Evolutionary conservation across 805 yeast species (phyloP), one percentile per base, ranked within the genome.

Genomic region (Metschnikowia colocasiae): DNA sequence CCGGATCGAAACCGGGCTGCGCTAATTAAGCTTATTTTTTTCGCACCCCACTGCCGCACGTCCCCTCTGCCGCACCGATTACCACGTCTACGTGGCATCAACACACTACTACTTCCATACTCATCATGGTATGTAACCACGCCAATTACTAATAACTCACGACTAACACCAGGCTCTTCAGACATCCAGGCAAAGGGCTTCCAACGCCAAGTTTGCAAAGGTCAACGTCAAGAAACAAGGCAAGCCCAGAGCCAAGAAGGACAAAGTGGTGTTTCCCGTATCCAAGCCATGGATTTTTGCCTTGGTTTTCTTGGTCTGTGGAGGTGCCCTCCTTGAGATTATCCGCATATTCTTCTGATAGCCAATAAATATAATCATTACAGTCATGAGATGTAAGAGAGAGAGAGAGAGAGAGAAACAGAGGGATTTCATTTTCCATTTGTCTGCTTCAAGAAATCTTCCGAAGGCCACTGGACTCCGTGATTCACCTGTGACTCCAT

Each of bases 1-100:
- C 80, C 74, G 90, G 95, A 86, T 86, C 94, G 94, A 86, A 85
- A 86, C 94, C 87, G 73, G 27, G 27, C 27, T 25, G 27, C 27
- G 27, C 27, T 25, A 25, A 6, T 8, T 25, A n/a, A n/a, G n/a
- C n/a, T n/a, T n/a, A n/a, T 25, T 25, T 25, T 25, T 10, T 25
- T 25, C 27, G 27, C 4, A 8, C 10, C 27, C 3, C 10, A 3
- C 10, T 8, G n/a, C 10, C 10, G 10, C 27, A 8, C 27, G 27
- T 10, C 27, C 2, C 27, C 27, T 25, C 3, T 10, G 10, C 27
- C 27, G 10, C 3, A 6, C 27, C 10, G 10, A 25, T 10, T 8
- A 25, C 27, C 27, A 25, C 27, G 6, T 25, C 27, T 25, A 25
- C 27, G 27, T 25, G 27, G 27, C 27, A 6, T 25, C 27, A 25